Conservation (phyloP, 768 basidiomycete genomes). For the Scleroderma bovista region DNA sequence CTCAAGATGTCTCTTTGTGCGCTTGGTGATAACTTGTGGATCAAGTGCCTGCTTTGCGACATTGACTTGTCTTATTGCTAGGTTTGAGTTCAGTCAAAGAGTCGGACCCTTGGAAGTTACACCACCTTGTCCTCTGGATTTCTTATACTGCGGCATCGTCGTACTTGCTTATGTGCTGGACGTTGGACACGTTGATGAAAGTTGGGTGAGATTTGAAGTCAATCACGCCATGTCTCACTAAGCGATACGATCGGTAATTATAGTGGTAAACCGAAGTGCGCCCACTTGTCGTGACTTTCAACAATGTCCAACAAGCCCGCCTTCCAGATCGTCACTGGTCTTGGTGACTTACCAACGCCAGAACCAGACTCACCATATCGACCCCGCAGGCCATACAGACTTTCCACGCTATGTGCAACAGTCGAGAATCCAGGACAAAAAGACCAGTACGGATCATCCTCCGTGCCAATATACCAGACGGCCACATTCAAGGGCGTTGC, state of each 20-base stretch:
- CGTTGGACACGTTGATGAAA: too few species aligned
- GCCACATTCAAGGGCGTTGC: slow-evolving; percentile 95
- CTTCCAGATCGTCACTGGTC: slow-evolving; percentile 3
- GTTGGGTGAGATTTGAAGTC: too few species aligned
- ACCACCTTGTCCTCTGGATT: slow-evolving; percentile 46
- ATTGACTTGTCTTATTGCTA: slow-evolving; percentile 46
- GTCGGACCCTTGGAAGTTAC: background rate
- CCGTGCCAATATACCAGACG: slow-evolving; percentile 96
- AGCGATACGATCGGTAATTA: background rate
- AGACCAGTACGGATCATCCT: slow-evolving; percentile 92
- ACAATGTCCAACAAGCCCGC: slow-evolving; percentile 8
- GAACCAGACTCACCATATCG: slow-evolving; percentile 73
- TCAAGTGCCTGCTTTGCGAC: slow-evolving; percentile 39
- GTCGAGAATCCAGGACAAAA: slow-evolving; percentile 89
- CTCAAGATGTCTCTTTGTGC: slow-evolving; percentile 72
- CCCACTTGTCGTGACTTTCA: background rate
- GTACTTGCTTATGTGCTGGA: too few species aligned
- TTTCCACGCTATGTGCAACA: slow-evolving; percentile 87
- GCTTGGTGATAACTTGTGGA: slow-evolving; percentile 66
- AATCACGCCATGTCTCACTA: background rate
- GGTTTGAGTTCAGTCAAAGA: slow-evolving; percentile 6
- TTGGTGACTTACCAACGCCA: slow-evolving; percentile 68
- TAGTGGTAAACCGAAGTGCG: too few species aligned
- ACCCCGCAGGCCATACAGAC: slow-evolving; percentile 71
- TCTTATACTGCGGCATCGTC: slow-evolving; percentile 42